Base-by-base conservation (phyloP, 352 stramenopile genomes). In the Pythium oligandrum region DNA sequence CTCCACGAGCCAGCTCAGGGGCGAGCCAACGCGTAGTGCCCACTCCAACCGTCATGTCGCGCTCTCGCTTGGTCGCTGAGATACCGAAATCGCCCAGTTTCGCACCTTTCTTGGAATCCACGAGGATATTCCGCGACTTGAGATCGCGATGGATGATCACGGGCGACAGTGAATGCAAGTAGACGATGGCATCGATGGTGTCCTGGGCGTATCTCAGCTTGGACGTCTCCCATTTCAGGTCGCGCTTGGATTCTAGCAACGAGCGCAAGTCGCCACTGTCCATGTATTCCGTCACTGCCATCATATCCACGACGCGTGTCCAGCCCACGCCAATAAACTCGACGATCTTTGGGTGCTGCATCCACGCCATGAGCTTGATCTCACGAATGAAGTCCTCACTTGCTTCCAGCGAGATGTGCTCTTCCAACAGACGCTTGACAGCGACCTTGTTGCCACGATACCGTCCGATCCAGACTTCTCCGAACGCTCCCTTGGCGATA, bases 81-180 rank as follows among this genome's bases (percentile, higher is more conserved):
- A 86, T 76, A 5, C 78, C 78, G 60, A 88, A 88, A 61, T 88
- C 78, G 45, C 64, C 73, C 11, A 88, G 59, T 51, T 88, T 88
- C 34, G 78, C 78, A 17, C 71, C 71, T 43, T 83, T 84, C 53
- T 72, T 75, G 5, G 66, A 66, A 55, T 86, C 73, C 8, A 88
- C 55, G 12, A 88, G 60, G 45, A 88, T 74, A 64, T 88, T 88
- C 51, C 77, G 75, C n/a, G 71, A 83, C 51, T 88, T 86, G 52
- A 88, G 71, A 55, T 88, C 77, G 35, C 77, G 74, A 53, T 88
- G 77, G 58, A 88, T 83, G 61, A 88, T 84, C 39, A 82, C 58
- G 38, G 73, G 73, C 8, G 51, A 75, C 9, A 86, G 53, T 10
- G 78, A 88, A 57, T 88, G 78, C 40, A 88, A 39, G 56, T 88